Base-by-base conservation (phyloP, 2,329 filamentous ascomycete genomes). In the Conoideocrella luteorostrata region DNA sequence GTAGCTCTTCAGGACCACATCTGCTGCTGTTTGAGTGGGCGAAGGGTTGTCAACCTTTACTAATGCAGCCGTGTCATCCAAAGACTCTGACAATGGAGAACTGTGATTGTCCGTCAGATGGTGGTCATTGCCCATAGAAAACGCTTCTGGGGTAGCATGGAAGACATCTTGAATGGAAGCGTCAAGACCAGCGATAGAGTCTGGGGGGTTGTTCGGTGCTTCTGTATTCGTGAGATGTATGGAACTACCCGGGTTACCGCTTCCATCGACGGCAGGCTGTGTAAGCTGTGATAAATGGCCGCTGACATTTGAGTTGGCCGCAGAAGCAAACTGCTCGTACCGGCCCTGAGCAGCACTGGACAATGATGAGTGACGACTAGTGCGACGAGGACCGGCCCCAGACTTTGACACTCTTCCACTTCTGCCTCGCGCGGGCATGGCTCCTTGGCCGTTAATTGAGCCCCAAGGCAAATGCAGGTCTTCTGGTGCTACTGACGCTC, bases 1-100 rank as follows among this genome's bases (percentile, higher is more conserved):
- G 34, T 75, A 76, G 2, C 65, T 68, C 34, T 68, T 63, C 11
- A 57, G 56, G 6, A 74, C 73, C 13, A 77, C 55, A 4, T 70
- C 63, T 43, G 71, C 71, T 2, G 74, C 75, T 5, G 68, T 70
- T 46, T 49, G 56, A 33, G 40, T 29, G 9, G 42, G 22, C n/a
- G 10, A 29, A 7, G 30, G 24, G 5, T 15, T 15, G 11, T 37
- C 20, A 17, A 9, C 12, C 26, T 42, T 45, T 4, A 44, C 37
- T 7, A 10, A 26, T 12, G 22, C 15, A 24, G 24, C 44, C 41
- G 53, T 37, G 18, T 32, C 35, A 18, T 44, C 35, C 26, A 44
- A 20, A 32, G 50, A 22, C 10, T 22, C 39, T 21, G 17, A 26
- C 15, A 23, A 9, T 21, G 41, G 11, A 10, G 23, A n/a, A 28